Evolutionary conservation across 2,329 filamentous ascomycete genomes (phyloP).

Genomic region (Fusarium azukiicola): DNA sequence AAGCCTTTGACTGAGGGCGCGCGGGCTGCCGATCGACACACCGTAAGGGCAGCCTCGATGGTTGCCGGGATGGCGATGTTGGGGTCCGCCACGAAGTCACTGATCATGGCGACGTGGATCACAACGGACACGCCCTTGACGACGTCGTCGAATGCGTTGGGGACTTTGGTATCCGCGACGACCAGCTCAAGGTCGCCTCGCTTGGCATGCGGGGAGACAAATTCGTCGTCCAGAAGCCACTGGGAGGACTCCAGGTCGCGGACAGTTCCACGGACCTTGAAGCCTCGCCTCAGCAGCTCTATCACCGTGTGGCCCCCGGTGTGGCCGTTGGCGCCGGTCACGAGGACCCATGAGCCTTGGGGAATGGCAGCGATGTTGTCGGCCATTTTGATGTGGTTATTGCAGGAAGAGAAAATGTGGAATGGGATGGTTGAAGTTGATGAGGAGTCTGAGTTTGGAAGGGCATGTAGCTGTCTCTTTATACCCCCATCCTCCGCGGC

Average conservation of each 20-base stretch:
- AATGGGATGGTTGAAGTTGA: neutral
- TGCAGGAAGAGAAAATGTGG: neutral
- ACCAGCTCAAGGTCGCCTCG: constrained; percentile 41
- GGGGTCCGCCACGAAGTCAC: constrained; percentile 37
- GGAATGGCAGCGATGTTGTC: constrained; percentile 36
- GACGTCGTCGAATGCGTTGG: constrained; percentile 41
- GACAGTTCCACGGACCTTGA: constrained; percentile 48
- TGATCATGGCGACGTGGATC: constrained; percentile 45
- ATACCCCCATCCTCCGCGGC: neutral
- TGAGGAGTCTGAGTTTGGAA: neutral
- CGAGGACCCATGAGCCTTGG: constrained; percentile 48
- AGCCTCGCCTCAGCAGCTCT: constrained; percentile 44
- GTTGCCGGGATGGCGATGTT: constrained; percentile 40
- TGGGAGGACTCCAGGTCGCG: constrained; percentile 39
- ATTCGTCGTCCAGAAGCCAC: constrained; percentile 44
- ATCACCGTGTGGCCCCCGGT: constrained; percentile 48
- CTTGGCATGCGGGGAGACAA: constrained; percentile 27
- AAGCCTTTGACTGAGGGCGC: constrained; percentile 41
- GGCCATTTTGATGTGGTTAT: constrained; percentile 13
- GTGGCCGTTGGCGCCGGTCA: constrained; percentile 48
- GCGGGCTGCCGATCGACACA: constrained; percentile 45
- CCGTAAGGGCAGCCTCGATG: constrained; percentile 34
- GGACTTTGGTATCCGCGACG: constrained; percentile 41
- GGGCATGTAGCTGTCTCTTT: neutral
- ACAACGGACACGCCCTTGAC: constrained; percentile 48